phyloP scores from a whole-genome alignment of 305 asterid species.

The Rubia occidens region DNA sequence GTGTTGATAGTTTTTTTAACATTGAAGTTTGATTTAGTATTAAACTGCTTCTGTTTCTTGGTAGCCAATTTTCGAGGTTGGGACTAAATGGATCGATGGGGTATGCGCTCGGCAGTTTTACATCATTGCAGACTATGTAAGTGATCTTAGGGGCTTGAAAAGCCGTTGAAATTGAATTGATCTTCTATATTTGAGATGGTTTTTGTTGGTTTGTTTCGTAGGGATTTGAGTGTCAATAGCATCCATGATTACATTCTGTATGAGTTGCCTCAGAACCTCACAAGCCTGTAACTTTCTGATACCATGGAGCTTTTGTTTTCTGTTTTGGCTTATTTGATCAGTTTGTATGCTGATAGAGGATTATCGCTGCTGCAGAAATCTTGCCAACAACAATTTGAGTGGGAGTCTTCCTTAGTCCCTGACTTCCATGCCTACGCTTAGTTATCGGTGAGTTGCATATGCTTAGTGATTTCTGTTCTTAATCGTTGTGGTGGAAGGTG shows the following conservation, averaged over 20 bases:
- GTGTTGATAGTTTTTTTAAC: background rate
- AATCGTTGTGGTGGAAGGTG: too few species aligned
- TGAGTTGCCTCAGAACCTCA: constrained; percentile 77
- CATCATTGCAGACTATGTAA: constrained; percentile 67
- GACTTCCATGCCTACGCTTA: constrained; percentile 44
- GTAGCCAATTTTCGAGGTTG: constrained; percentile 68
- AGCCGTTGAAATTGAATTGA: background rate
- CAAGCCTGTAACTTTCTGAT: constrained; percentile 59
- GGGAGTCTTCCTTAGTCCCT: constrained; percentile 80
- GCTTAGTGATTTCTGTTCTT: constrained; percentile 15
- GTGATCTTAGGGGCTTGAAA: constrained; percentile 17
- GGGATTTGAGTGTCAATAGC: constrained; percentile 87
- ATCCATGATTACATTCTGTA: constrained; percentile 71
- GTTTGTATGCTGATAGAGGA: constrained; percentile 13
- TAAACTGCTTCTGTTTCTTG: constrained; percentile 22
- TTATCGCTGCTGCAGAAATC: constrained; percentile 53
- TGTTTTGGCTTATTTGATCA: constrained; percentile 13
- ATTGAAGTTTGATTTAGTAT: constrained; percentile 1
- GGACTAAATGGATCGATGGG: constrained; percentile 86
- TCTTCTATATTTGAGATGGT: background rate
- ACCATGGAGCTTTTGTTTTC: constrained; percentile 20
- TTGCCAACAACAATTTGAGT: constrained; percentile 69
- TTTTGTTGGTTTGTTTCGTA: constrained; percentile 26
- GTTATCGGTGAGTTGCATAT: constrained; percentile 58
- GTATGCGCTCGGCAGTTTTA: constrained; percentile 57